Conservation (phyloP, 176 grass and related monocot species). For the Zoysia japonica region DNA sequence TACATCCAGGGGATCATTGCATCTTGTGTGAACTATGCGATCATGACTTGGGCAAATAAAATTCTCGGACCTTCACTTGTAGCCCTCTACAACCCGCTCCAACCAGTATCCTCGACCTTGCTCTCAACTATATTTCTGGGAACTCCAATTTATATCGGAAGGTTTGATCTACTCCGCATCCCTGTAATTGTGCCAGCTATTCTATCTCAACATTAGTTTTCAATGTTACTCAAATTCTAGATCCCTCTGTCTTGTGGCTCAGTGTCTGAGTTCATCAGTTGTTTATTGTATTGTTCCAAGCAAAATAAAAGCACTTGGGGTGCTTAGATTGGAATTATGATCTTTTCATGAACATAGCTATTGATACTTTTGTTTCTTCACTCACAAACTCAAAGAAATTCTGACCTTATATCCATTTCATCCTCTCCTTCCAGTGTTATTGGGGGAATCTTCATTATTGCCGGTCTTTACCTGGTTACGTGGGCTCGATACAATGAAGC, state of each 20-base stretch:
- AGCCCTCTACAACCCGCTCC: slow-evolving; percentile 85
- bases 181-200: not conserved
- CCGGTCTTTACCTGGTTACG: slow-evolving; percentile 81
- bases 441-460: slow-evolving; percentile 77
- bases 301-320: not conserved
- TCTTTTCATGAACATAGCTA: not conserved
- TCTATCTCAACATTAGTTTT: slow-evolving; percentile 1
- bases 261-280: not conserved
- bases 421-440: slow-evolving; percentile 53
- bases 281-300: not conserved
- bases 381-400: not conserved
- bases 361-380: not conserved
- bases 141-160: slow-evolving; percentile 83
- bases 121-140: slow-evolving; percentile 93
- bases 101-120: slow-evolving; percentile 81
- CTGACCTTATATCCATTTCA: slow-evolving; percentile 3
- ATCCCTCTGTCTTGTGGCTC: not conserved
- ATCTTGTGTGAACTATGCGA: slow-evolving; percentile 83
- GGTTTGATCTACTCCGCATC: slow-evolving; percentile 40
- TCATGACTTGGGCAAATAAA: slow-evolving; percentile 97
- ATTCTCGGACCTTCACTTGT: slow-evolving; percentile 86
- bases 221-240: not conserved
- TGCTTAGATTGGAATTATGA: not conserved
- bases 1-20: slow-evolving; percentile 70
- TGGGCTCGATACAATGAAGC: slow-evolving; percentile 77